These are phyloP conservation scores for Cyclospora cayetanensis DNA, from an alignment of 169 alveolate species.

Conservation along the genomic window DNA sequence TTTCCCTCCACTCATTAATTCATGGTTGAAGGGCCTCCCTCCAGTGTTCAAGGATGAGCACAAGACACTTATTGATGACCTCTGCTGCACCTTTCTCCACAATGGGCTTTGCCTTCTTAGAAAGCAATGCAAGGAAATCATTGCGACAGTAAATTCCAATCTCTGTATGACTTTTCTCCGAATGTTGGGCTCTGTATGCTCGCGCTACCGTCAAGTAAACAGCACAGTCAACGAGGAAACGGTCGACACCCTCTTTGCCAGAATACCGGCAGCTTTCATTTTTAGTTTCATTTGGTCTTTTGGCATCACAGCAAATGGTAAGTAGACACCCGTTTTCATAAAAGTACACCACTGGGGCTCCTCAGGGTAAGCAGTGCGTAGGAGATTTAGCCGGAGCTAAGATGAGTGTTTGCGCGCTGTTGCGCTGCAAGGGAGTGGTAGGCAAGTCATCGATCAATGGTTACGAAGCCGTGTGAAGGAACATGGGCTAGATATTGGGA, in stretches of 20 bases:
- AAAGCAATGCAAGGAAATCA: constrained; percentile 81
- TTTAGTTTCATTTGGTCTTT: constrained; percentile 41
- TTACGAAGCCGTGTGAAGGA: not conserved
- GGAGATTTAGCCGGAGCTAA: too few relatives aligned
- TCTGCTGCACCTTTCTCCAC: constrained; percentile 77
- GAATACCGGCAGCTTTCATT: constrained; percentile 45
- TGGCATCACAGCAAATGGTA: constrained; percentile 34
- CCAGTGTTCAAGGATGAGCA: constrained; percentile 73
- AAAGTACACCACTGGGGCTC: too few relatives aligned
- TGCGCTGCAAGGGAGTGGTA: constrained; percentile 5
- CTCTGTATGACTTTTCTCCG: constrained; percentile 77
- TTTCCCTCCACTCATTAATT: constrained; percentile 89
- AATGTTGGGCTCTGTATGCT: constrained; percentile 87
- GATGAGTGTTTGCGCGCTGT: not conserved
- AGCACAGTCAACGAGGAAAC: not conserved
- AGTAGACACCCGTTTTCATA: not conserved
- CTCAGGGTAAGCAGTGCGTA: not conserved
- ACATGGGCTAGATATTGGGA: constrained; percentile 59
- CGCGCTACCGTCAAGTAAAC: constrained; percentile 84
- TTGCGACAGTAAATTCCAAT: constrained; percentile 85
- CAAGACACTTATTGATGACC: constrained; percentile 72
- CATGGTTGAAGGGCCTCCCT: constrained; percentile 91
- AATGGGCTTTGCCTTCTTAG: constrained; percentile 83
- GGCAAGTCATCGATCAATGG: constrained; percentile 21
- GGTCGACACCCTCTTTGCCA: constrained; percentile 2